phyloP scores from a whole-genome alignment of 1,284 basidiomycete genomes.

The Agroathelia rolfsii region DNA sequence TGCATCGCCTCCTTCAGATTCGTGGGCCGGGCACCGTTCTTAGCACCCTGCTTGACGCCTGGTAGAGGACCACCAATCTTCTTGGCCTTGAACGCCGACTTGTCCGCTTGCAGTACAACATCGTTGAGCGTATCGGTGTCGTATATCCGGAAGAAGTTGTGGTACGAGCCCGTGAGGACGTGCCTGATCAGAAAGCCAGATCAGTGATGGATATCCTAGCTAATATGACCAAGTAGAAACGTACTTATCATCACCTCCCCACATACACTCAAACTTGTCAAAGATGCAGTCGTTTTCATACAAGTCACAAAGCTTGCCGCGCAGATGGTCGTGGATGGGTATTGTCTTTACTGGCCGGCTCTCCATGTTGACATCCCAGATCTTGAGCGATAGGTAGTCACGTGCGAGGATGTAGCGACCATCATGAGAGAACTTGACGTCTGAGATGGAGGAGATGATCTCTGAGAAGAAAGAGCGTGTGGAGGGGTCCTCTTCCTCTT shows the following conservation, averaged over 20 bases:
- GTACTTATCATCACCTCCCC: slow-evolving; percentile 91
- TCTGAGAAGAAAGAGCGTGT: slow-evolving; percentile 99
- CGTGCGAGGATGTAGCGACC: slow-evolving; percentile 95
- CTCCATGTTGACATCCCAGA: slow-evolving; percentile 99
- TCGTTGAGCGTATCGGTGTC: slow-evolving; percentile 87
- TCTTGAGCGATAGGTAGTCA: slow-evolving; percentile 96
- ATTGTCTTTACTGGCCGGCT: slow-evolving; percentile 94
- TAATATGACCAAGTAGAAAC: slow-evolving; percentile 25
- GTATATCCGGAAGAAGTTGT: slow-evolving; percentile 99
- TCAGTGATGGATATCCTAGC: slow-evolving; percentile 12
- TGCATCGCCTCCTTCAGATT: slow-evolving; percentile 80
- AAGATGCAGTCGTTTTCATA: slow-evolving; percentile 99
- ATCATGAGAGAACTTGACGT: slow-evolving; percentile 98
- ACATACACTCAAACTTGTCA: slow-evolving; percentile 98
- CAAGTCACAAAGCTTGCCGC: slow-evolving; percentile 94
- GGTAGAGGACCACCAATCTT: slow-evolving; percentile 83
- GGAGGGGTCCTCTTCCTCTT: slow-evolving; percentile 96
- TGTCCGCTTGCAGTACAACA: slow-evolving; percentile 95
- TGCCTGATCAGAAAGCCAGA: slow-evolving; percentile 41
- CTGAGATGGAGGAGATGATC: slow-evolving; percentile 99
- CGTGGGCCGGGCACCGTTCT: slow-evolving; percentile 58
- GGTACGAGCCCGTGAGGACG: slow-evolving; percentile 95
- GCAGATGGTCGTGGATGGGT: slow-evolving; percentile 96
- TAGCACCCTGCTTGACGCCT: slow-evolving; percentile 54
- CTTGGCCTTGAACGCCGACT: slow-evolving; percentile 99